phyloP scores from a whole-genome alignment of 805 yeast genomes.

The Lachancea kluyveri region DNA sequence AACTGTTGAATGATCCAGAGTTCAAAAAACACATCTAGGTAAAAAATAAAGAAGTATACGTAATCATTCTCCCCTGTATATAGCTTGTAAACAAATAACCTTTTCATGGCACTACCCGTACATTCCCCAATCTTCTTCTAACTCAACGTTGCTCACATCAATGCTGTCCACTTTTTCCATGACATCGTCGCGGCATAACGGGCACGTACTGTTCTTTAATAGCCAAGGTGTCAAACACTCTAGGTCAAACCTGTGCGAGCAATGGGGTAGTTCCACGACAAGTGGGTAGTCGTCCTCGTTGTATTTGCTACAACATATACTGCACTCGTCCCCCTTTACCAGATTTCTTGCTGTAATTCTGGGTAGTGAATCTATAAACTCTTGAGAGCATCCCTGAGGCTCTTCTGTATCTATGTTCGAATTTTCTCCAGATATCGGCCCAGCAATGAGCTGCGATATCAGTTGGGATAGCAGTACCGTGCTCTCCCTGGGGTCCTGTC shows the following conservation, averaged over 20 bases:
- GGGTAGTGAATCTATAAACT: slow-evolving; percentile 70
- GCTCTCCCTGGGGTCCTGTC: slow-evolving; percentile 11
- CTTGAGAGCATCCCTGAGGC: slow-evolving; percentile 70
- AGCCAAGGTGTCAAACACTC: slow-evolving; percentile 94
- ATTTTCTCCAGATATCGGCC: slow-evolving; percentile 23
- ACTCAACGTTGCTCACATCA: slow-evolving; percentile 48
- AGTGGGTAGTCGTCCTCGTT: slow-evolving; percentile 71
- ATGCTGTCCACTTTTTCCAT: slow-evolving; percentile 38
- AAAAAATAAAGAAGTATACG: too few species aligned
- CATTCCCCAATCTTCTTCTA: slow-evolving; percentile 73
- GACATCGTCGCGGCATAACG: slow-evolving; percentile 76
- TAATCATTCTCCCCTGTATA: too few species aligned
- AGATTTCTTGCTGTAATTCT: slow-evolving; percentile 48
- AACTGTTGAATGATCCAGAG: slow-evolving; percentile 63
- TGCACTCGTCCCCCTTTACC: slow-evolving; percentile 56
- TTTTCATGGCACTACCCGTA: slow-evolving; percentile 45
- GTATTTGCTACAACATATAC: slow-evolving; percentile 76
- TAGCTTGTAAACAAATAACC: slow-evolving; percentile 2
- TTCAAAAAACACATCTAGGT: slow-evolving; percentile 45
- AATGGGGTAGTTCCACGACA: slow-evolving; percentile 68
- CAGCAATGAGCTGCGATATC: slow-evolving; percentile 21
- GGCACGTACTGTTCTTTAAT: slow-evolving; percentile 67
- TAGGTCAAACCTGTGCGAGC: slow-evolving; percentile 77
- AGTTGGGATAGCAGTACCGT: slow-evolving; percentile 11
- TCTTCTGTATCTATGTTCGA: slow-evolving; percentile 23